Evolutionary conservation across 2,329 filamentous ascomycete genomes (phyloP), one percentile per base, ranked within the genome.

Genomic region (Penicillium sp.): DNA sequence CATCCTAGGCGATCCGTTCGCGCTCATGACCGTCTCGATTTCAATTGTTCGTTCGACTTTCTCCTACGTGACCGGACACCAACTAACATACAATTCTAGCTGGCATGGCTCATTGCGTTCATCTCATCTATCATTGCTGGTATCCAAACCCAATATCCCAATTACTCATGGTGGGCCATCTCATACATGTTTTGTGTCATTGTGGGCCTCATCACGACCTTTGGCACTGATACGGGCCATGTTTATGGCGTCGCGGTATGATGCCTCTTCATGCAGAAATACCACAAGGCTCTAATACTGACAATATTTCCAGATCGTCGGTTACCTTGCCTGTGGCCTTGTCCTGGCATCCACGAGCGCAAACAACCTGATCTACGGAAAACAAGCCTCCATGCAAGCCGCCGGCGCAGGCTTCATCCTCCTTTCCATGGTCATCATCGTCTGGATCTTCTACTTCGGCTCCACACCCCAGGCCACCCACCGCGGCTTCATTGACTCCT

Each of bases 401-500:
- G 89, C 90, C 8, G 91, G 90, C 29, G 94, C 94, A 59, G 94
- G 94, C 46, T 95, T 95, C 75, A 96, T 99, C 61, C 82, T 99
- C 52, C 81, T 97, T 47, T 93, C 92, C 58, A 97, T 97, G 86
- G 87, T 97, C 55, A 86, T 89, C 67, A 90, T 96, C 68, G 86
- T 97, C 59, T 99, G 94, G 94, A 96, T 97, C 67, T 96, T 97
- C 78, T 97, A 97, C 81, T 99, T 97, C 71, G 94, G 94, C 69
- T 96, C 93, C 2, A 89, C 92, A 19, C 92, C 93, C 1, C 90
- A 91, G 42, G 90, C 93, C 17, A 85, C 88, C 54, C 90, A 93
- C 62, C 90, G 93, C 68, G 88, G 91, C 57, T 96, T 95, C 74
- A 89, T 97, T 67, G 94, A 99, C 78, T 96, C 93, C 0, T 97